These are phyloP conservation scores for Fusarium sp. DNA, from an alignment of 2,329 filamentous ascomycete species.

Conservation along the genomic window DNA sequence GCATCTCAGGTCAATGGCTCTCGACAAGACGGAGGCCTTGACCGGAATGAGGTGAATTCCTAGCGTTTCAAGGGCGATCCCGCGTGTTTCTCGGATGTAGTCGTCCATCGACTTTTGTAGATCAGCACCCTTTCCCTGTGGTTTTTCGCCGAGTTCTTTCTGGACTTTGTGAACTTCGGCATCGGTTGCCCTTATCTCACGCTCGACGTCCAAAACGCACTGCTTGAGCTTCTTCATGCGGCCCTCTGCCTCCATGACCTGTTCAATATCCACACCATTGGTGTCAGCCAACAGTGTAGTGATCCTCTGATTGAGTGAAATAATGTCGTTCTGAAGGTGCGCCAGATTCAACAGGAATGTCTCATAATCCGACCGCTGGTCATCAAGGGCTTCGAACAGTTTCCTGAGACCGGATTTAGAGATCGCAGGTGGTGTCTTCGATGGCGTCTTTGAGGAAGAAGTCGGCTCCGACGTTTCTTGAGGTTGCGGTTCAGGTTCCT, in stretches of 20 bases:
- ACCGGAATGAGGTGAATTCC: slow-evolving; percentile 69
- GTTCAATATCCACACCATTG: slow-evolving; percentile 37
- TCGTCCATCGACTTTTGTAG: slow-evolving; percentile 52
- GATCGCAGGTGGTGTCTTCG: not conserved
- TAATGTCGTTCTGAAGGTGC: slow-evolving; percentile 45
- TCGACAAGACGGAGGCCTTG: slow-evolving; percentile 66
- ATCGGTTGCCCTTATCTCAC: slow-evolving; percentile 50
- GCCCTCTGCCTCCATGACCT: slow-evolving; percentile 37
- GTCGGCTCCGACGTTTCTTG: not conserved
- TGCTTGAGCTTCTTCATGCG: slow-evolving; percentile 45
- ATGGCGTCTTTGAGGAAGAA: not conserved
- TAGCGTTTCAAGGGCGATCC: slow-evolving; percentile 65
- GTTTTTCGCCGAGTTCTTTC: slow-evolving; percentile 36
- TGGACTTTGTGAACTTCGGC: slow-evolving; percentile 51
- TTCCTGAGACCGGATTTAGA: slow-evolving; percentile 6
- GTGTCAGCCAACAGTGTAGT: slow-evolving; percentile 40
- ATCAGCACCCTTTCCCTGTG: slow-evolving; percentile 25
- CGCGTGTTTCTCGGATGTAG: slow-evolving; percentile 68
- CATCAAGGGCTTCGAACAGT: slow-evolving; percentile 33
- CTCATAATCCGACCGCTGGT: slow-evolving; percentile 49
- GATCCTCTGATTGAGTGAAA: slow-evolving; percentile 45
- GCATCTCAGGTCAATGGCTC: slow-evolving; percentile 65
- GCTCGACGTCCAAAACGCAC: slow-evolving; percentile 48
- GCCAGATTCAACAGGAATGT: slow-evolving; percentile 48
- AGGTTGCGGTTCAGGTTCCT: not conserved